Percentiles rank a stretch among this genome's conserved stretches.
Evolutionary conservation across 352 stramenopile genomes (phyloP).

Genomic region (Pythium monospermum): DNA sequence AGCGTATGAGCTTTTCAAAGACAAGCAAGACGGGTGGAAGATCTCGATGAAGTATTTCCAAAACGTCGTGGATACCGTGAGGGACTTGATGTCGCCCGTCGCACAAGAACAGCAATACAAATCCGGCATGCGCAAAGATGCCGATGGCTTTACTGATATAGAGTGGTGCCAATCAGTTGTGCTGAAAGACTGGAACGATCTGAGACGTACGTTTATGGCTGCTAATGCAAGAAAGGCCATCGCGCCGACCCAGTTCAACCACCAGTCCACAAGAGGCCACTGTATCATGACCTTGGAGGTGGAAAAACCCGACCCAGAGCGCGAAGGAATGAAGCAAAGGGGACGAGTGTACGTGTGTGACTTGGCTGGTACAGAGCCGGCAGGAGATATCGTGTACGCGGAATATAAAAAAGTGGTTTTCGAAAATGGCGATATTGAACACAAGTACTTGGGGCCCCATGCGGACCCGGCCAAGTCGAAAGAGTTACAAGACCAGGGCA

Average conservation of each 20-base stretch:
- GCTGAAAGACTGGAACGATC: slow-evolving; percentile 92
- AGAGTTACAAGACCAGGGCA: slow-evolving; percentile 92
- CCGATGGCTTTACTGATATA: slow-evolving; percentile 94
- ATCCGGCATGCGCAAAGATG: slow-evolving; percentile 92
- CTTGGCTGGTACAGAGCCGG: slow-evolving; percentile 90
- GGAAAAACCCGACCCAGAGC: slow-evolving; percentile 89
- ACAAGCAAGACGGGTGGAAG: slow-evolving; percentile 95
- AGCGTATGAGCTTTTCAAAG: slow-evolving; percentile 92
- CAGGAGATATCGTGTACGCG: slow-evolving; percentile 92
- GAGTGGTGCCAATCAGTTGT: slow-evolving; percentile 92
- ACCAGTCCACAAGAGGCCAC: slow-evolving; percentile 91
- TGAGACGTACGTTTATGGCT: slow-evolving; percentile 87
- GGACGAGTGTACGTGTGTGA: slow-evolving; percentile 93
- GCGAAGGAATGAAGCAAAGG: slow-evolving; percentile 85
- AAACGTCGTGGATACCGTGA: slow-evolving; percentile 94
- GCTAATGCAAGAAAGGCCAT: slow-evolving; percentile 92
- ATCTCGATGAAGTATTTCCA: slow-evolving; percentile 98
- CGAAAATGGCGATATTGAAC: slow-evolving; percentile 89
- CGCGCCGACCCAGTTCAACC: slow-evolving; percentile 93
- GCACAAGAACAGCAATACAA: slow-evolving; percentile 94
- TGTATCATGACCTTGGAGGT: slow-evolving; percentile 96
- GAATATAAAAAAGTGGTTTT: slow-evolving; percentile 92
- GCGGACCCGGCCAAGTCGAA: slow-evolving; percentile 90
- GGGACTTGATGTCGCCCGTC: slow-evolving; percentile 92
- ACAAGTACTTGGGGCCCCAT: slow-evolving; percentile 90